These are phyloP conservation scores for Cryptosporidium viatorum DNA, from an alignment of 169 alveolate species.

Conservation along the genomic window DNA sequence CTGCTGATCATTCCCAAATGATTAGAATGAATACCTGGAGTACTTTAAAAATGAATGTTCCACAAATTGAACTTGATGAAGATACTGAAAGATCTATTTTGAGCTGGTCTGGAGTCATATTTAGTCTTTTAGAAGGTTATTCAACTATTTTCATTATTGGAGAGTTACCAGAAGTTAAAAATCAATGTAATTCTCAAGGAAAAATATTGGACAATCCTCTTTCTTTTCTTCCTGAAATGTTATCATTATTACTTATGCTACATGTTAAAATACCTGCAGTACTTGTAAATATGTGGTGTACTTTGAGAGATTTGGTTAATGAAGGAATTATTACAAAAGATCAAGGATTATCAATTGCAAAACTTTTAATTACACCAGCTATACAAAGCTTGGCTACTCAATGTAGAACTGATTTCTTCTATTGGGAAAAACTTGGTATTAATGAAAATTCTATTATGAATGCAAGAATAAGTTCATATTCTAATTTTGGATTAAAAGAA, in stretches of 20 bases:
- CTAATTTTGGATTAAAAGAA: slow-evolving; percentile 61
- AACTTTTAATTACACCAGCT: slow-evolving; percentile 58
- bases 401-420: slow-evolving; percentile 54
- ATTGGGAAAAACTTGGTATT: slow-evolving; percentile 61
- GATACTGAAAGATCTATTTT: slow-evolving; percentile 68
- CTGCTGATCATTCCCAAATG: slow-evolving; percentile 9
- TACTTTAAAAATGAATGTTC: slow-evolving; percentile 61
- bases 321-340: slow-evolving; percentile 48
- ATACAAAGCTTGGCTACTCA: slow-evolving; percentile 54
- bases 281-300: slow-evolving; percentile 66
- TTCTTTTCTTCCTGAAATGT: slow-evolving; percentile 53
- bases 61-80: slow-evolving; percentile 63
- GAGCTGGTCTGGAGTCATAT: slow-evolving; percentile 73
- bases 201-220: slow-evolving; percentile 40
- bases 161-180: slow-evolving; percentile 20
- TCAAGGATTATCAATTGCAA: slow-evolving; percentile 57
- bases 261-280: slow-evolving; percentile 67
- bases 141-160: slow-evolving; percentile 28
- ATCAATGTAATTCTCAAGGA: slow-evolving; percentile 1
- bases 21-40: slow-evolving; percentile 74
- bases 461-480: slow-evolving; percentile 28
- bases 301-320: slow-evolving; percentile 60
- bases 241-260: slow-evolving; percentile 19
- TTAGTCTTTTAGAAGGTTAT: slow-evolving; percentile 64
- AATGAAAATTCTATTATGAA: slow-evolving; percentile 40